These are phyloP conservation scores for Neurospora sp. DNA, from an alignment of 495 filamentous ascomycete genomes.

Conservation along the genomic window DNA sequence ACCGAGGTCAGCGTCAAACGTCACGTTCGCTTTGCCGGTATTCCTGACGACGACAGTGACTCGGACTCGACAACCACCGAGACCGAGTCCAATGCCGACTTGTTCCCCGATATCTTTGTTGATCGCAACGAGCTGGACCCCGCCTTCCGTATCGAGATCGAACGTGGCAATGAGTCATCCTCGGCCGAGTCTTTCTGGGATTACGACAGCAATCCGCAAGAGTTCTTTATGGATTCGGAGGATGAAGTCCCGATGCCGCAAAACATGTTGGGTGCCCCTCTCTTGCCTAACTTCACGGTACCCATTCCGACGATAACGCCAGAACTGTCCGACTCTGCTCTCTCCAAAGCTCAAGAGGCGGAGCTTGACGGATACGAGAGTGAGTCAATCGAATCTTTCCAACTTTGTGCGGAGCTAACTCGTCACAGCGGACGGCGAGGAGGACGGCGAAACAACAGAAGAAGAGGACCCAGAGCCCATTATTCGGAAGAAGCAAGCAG, in stretches of 20 bases:
- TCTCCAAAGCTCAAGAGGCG: slow-evolving; percentile 31
- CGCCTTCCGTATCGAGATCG: slow-evolving; percentile 57
- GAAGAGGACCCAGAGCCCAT: slow-evolving; percentile 56
- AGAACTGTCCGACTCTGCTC: slow-evolving; percentile 9
- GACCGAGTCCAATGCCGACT: slow-evolving; percentile 34
- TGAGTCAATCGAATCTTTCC: slow-evolving; percentile 36
- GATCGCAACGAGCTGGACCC: slow-evolving; percentile 62
- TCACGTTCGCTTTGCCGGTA: slow-evolving; percentile 41
- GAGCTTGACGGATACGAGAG: slow-evolving; percentile 71
- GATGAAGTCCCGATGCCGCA: slow-evolving; percentile 15
- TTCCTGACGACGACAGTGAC: slow-evolving; percentile 36
- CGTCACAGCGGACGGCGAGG: slow-evolving; percentile 70
- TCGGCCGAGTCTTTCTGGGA: slow-evolving; percentile 38
- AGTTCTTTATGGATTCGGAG: slow-evolving; percentile 18
- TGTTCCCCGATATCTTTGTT: slow-evolving; percentile 63
- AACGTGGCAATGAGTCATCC: slow-evolving; percentile 43
- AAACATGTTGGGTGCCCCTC: background rate
- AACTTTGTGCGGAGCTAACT: slow-evolving; percentile 42
- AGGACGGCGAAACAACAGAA: slow-evolving; percentile 79
- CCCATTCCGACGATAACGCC: slow-evolving; percentile 27
- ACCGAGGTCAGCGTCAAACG: slow-evolving; percentile 36
- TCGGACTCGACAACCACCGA: slow-evolving; percentile 39
- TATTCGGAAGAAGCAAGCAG: slow-evolving; percentile 46
- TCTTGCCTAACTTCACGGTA: slow-evolving; percentile 6
- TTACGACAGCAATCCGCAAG: slow-evolving; percentile 21